Conservation (phyloP, 2,329 filamentous ascomycete genomes). For the Colletotrichum magnum region DNA sequence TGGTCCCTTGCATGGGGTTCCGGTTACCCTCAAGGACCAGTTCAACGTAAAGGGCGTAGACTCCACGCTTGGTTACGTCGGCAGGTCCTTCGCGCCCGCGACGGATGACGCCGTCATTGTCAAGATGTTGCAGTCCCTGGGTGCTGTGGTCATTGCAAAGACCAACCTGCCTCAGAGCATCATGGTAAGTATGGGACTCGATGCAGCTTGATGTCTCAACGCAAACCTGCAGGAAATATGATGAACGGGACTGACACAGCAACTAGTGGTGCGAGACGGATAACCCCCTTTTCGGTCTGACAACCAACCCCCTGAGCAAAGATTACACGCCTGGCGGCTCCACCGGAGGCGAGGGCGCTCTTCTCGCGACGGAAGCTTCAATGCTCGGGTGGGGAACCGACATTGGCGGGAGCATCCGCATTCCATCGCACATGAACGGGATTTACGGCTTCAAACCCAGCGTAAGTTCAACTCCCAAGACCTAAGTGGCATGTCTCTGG, state of each 20-base stretch:
- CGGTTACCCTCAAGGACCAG: slow-evolving; percentile 70
- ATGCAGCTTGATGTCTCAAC: too few relatives aligned
- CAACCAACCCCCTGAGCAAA: slow-evolving; percentile 74
- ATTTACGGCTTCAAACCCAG: slow-evolving; percentile 48
- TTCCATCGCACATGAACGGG: slow-evolving; percentile 54
- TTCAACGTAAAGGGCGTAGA: slow-evolving; percentile 68
- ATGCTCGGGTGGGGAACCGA: slow-evolving; percentile 58
- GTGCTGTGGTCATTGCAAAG: slow-evolving; percentile 76
- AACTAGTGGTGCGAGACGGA: slow-evolving; percentile 53
- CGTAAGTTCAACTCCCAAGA: slow-evolving; percentile 32
- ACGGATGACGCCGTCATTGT: slow-evolving; percentile 70
- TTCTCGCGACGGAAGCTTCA: slow-evolving; percentile 57
- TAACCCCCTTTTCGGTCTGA: slow-evolving; percentile 71
- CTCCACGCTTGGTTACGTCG: slow-evolving; percentile 66
- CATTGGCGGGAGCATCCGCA: slow-evolving; percentile 58
- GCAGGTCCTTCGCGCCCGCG: slow-evolving; percentile 62
- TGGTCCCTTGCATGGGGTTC: slow-evolving; percentile 71
- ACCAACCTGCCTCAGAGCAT: slow-evolving; percentile 77
- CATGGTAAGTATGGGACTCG: slow-evolving; percentile 54
- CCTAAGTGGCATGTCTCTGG: not conserved
- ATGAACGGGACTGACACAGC: too few relatives aligned
- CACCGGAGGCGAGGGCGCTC: slow-evolving; percentile 68
- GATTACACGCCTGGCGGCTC: slow-evolving; percentile 73
- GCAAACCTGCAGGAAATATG: too few relatives aligned
- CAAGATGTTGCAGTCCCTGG: slow-evolving; percentile 67